Evolutionary conservation across 2,329 filamentous ascomycete genomes (phyloP), one percentile per base, ranked within the genome.

Genomic region (Colletotrichum gloeosporioides): DNA sequence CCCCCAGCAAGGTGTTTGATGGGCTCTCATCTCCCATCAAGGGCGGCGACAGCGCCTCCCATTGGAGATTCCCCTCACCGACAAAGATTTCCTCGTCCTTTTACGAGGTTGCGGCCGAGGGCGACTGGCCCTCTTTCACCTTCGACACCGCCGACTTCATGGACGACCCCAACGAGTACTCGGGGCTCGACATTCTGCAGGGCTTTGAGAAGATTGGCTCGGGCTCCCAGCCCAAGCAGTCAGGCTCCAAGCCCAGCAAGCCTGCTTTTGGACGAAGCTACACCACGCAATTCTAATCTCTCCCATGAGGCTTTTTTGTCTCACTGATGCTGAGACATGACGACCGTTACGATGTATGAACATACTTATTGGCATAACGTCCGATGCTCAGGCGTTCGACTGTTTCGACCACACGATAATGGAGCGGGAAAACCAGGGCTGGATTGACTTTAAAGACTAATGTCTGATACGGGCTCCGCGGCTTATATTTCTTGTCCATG

Each of bases 151-250:
- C 87, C 0, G 89, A 92, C 44, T 88, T 93, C 55, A 86, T 92
- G 73, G 92, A 93, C 76, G 91, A 92, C 55, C 86, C 87, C 4
- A 88, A 91, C 74, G 92, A 93, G 59, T 88, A 87, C 75, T 85
- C 90, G 16, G 91, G 90, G 2, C 89, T 95, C 67, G 94, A 96
- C 80, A 93, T 96, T 78, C 89, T 94, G 62, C 92, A 95, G 81
- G 93, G 93, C 12, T 96, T 95, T 80, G 91, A 93, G 82, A 94
- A 93, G 86, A 95, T 96, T 82, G 94, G 94, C 63, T 86, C 87
- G 62, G 87, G 82, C 78, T 81, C 82, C 34, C 82, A 86, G 77
- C 59, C 82, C 75, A 83, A 83, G 76, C 82, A 79, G 55, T 77
- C 81, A 39, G 80, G 80, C 73, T 79, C 81, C 70, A 80, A 81